Percentiles rank a stretch among this genome's conserved stretches.
phyloP scores from a whole-genome alignment of 176 grass and related monocot genomes.

The Cenchrus purpureus region DNA sequence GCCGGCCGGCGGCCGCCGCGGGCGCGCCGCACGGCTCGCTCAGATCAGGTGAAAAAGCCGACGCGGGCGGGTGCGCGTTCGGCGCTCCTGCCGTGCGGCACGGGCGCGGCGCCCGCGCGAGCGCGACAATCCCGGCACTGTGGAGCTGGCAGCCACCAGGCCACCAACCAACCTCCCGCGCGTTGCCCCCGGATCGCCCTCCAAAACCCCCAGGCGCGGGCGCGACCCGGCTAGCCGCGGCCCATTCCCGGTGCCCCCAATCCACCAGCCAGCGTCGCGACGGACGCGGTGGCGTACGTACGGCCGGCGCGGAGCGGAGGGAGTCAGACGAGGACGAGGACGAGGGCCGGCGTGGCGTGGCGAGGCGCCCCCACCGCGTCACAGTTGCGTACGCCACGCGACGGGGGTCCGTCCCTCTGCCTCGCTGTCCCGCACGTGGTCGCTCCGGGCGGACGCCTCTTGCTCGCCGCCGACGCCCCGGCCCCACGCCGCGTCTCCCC shows the following conservation, averaged over 20 bases:
- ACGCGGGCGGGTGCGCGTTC: background rate
- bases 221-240: background rate
- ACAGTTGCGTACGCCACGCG: slow-evolving; percentile 15
- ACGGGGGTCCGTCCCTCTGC: slow-evolving; percentile 34
- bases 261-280: background rate
- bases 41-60: background rate
- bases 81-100: background rate
- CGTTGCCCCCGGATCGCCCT: slow-evolving; percentile 20
- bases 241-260: background rate
- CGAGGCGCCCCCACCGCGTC: slow-evolving; percentile 38
- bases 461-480: slow-evolving; percentile 28
- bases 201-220: background rate
- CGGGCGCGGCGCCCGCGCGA: background rate
- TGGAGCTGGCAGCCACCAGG: slow-evolving; percentile 9
- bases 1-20: background rate
- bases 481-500: background rate
- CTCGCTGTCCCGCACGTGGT: slow-evolving; percentile 83
- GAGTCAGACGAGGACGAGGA: background rate
- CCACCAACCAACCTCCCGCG: background rate
- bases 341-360: background rate
- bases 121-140: background rate
- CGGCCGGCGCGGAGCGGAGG: slow-evolving; percentile 11
- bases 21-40: background rate
- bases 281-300: background rate
- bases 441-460: background rate